phyloP scores from a whole-genome alignment of 306 rosid species.

The Inga oerstediana region DNA sequence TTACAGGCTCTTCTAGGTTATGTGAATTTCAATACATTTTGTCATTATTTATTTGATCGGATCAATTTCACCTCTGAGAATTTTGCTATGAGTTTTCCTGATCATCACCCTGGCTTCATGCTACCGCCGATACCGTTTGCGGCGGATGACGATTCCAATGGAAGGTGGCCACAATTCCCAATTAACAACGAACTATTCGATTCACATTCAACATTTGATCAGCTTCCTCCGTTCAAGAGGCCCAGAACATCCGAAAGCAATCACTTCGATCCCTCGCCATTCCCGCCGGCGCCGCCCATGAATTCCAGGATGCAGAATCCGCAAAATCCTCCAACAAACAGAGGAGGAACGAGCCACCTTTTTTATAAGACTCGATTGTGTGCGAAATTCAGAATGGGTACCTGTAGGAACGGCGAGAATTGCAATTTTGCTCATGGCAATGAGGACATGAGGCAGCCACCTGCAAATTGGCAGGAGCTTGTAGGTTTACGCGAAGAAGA shows the following conservation, averaged over 20 bases:
- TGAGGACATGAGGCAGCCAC: constrained; percentile 87
- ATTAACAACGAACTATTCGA: constrained; percentile 45
- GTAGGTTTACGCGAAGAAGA: constrained; percentile 61
- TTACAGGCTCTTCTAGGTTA: constrained; percentile 5
- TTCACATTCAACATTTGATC: constrained; percentile 44
- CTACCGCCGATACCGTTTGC: constrained; percentile 48
- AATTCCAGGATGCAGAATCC: constrained; percentile 45
- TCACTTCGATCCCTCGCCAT: constrained; percentile 26
- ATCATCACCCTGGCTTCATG: constrained; percentile 46
- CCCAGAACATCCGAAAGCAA: constrained; percentile 58
- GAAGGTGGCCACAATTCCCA: constrained; percentile 58
- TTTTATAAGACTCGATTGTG: constrained; percentile 94
- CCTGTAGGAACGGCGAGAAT: constrained; percentile 78
- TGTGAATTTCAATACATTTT: background rate
- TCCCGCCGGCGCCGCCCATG: background rate
- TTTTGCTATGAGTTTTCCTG: constrained; percentile 56
- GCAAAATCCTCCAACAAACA: constrained; percentile 48
- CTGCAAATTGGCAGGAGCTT: constrained; percentile 96
- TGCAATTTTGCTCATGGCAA: constrained; percentile 95
- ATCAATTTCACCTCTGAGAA: constrained; percentile 15
- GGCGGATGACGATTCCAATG: constrained; percentile 57
- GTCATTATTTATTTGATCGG: constrained; percentile 14
- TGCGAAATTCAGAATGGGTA: constrained; percentile 66
- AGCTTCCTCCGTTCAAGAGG: constrained; percentile 56
- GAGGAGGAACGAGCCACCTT: constrained; percentile 65